A percentile compares a stretch with the other conserved stretches of the same genome.
These are phyloP conservation scores for Chalciporus sp. DNA, from an alignment of 1,284 basidiomycete species.

Conservation along the genomic window DNA sequence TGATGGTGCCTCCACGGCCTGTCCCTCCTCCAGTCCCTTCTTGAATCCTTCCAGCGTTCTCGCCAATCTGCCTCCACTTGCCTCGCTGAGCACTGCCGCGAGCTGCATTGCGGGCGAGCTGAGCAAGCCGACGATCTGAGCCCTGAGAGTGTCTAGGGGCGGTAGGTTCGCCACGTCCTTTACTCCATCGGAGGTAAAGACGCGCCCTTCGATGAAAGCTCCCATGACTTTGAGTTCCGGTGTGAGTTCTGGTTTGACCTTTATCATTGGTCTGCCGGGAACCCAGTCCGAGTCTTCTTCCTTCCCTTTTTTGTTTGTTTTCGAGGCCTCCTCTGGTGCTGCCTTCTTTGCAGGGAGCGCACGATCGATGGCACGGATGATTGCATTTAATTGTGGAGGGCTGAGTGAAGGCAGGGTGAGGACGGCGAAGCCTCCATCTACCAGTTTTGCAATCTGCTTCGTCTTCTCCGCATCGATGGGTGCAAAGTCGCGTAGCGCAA, in stretches of 20 bases:
- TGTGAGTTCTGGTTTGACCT: conserved; percentile 48
- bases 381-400: conserved; percentile 67
- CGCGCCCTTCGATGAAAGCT: conserved; percentile 71
- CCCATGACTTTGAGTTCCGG: conserved; percentile 75
- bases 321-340: conserved; percentile 45
- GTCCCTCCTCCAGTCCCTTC: conserved; percentile 66
- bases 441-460: conserved; percentile 52
- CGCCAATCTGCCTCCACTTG: conserved; percentile 71
- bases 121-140: conserved; percentile 76
- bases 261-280: conserved; percentile 68
- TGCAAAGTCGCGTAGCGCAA: conserved; percentile 61
- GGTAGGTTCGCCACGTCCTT: conserved; percentile 68
- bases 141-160: conserved; percentile 67
- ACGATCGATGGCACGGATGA: conserved; percentile 70
- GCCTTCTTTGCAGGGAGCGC: conserved; percentile 58
- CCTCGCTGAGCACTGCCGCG: conserved; percentile 68
- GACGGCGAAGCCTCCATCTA: conserved; percentile 64
- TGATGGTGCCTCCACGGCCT: conserved; percentile 24
- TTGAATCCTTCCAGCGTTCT: conserved; percentile 79
- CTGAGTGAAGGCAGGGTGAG: conserved; percentile 68
- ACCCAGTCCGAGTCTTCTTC: conserved; percentile 58
- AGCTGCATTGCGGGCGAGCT: conserved; percentile 72
- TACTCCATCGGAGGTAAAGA: conserved; percentile 61
- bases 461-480: conserved; percentile 52
- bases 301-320: conserved; percentile 49